Percentiles rank a stretch among this genome's conserved stretches.
These are phyloP conservation scores for Malassezia globosa DNA, from an alignment of 1,284 basidiomycete genomes.

Conservation along the genomic window DNA sequence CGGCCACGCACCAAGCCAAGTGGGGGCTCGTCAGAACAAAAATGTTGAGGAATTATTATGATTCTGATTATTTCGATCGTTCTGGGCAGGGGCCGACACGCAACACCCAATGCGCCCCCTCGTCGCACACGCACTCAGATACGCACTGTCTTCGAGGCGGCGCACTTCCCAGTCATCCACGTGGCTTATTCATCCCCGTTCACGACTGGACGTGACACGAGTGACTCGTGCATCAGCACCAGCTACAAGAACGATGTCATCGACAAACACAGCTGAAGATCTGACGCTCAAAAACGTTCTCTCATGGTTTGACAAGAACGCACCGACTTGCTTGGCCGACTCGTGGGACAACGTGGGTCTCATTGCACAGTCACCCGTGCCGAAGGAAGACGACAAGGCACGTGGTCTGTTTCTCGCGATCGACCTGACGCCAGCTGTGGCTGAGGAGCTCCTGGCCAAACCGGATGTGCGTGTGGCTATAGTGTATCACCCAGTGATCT, in stretches of 20 bases:
- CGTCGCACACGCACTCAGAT: no score
- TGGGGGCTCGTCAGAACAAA: no score
- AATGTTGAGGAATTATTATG: no score
- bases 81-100: no score
- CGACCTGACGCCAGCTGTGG: constrained; percentile 39
- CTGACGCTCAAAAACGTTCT: constrained; percentile 1
- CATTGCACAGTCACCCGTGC: constrained; percentile 19
- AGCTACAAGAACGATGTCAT: no score
- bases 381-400: not conserved
- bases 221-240: no score
- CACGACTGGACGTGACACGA: not conserved
- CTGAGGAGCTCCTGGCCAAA: constrained; percentile 33
- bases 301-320: not conserved
- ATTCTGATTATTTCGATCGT: no score
- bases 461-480: constrained; percentile 54
- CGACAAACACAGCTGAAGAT: not conserved
- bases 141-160: no score
- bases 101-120: no score
- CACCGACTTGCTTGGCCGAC: constrained; percentile 9
- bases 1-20: no score
- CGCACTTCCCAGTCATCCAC: no score
- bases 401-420: constrained; percentile 36
- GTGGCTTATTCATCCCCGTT: not conserved
- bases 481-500: constrained; percentile 66
- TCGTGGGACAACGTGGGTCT: constrained; percentile 45